A percentile compares a stretch with the other conserved stretches of the same genome.
Evolutionary conservation across 2,329 filamentous ascomycete species (phyloP).

Genomic region (Calonectria crousiana): DNA sequence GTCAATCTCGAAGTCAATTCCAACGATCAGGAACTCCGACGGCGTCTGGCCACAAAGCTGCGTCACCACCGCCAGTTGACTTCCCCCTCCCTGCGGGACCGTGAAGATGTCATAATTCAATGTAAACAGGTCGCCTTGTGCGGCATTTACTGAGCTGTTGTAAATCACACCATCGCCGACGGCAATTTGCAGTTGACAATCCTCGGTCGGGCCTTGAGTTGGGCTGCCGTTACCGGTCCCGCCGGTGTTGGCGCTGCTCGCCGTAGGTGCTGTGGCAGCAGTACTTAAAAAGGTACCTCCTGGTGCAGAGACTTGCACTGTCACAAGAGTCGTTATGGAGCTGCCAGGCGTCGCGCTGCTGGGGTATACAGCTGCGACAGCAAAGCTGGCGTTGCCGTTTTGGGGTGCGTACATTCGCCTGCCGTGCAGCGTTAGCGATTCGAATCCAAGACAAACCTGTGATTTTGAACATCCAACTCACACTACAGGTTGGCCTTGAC

Average conservation of each 20-base stretch:
- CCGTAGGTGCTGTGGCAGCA: not conserved
- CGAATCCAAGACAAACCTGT: too few relatives aligned
- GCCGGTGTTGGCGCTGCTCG: not conserved
- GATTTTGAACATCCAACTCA: not conserved
- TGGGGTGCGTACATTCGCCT: not conserved
- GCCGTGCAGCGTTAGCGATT: not conserved
- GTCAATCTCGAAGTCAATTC: not conserved
- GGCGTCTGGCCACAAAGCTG: not conserved
- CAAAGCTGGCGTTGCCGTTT: not conserved
- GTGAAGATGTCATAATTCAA: not conserved
- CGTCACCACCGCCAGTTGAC: not conserved
- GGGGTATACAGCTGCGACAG: not conserved
- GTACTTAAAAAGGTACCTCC: not conserved
- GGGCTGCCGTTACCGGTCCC: not conserved
- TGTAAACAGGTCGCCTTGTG: not conserved
- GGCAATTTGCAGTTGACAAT: not conserved
- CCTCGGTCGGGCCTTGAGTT: not conserved
- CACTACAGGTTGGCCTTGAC: not conserved
- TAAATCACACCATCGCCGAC: not conserved
- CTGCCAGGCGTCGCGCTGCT: too few relatives aligned
- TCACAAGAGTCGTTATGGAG: not conserved
- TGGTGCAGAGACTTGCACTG: not conserved
- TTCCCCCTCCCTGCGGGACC: too few relatives aligned
- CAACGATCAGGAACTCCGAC: not conserved
- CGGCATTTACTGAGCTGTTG: not conserved